phyloP scores from a whole-genome alignment of 331 rosid genomes.

The Saraca asoca region DNA sequence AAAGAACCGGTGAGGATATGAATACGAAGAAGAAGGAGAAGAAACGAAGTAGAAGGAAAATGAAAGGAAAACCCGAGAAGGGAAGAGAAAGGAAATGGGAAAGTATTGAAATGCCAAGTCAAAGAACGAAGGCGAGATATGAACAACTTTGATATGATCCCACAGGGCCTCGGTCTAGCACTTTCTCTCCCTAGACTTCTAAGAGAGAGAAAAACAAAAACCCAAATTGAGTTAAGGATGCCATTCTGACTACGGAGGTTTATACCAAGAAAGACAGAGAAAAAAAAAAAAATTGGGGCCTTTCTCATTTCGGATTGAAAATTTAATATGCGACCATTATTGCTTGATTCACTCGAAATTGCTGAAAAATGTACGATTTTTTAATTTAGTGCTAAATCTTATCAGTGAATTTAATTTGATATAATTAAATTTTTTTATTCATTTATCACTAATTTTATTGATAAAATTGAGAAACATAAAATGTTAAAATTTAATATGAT shows the following conservation, averaged over 20 bases:
- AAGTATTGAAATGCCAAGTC: slow-evolving; percentile 27
- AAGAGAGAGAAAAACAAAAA: slow-evolving; percentile 17
- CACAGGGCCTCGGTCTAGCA: slow-evolving; percentile 13
- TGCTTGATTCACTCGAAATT: background rate
- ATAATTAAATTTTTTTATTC: too few relatives aligned
- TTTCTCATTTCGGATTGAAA: too few relatives aligned
- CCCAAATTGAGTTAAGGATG: background rate
- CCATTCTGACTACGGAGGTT: background rate
- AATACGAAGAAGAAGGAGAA: background rate
- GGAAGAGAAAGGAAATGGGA: background rate
- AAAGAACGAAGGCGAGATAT: slow-evolving; percentile 41
- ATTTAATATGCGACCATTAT: background rate
- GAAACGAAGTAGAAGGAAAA: slow-evolving; percentile 1
- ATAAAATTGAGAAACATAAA: too few relatives aligned
- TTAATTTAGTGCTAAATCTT: too few relatives aligned
- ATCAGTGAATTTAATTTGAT: too few relatives aligned
- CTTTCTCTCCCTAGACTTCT: slow-evolving; percentile 10
- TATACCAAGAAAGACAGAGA: background rate
- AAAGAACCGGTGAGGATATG: slow-evolving; percentile 4
- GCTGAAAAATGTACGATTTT: too few relatives aligned
- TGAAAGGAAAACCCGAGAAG: background rate
- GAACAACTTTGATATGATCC: slow-evolving; percentile 31
- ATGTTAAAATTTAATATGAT: too few relatives aligned
- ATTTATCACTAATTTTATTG: too few relatives aligned
- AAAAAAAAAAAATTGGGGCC: background rate